phyloP scores from a whole-genome alignment of 345 rosid species.

The Gossypium bickii region DNA sequence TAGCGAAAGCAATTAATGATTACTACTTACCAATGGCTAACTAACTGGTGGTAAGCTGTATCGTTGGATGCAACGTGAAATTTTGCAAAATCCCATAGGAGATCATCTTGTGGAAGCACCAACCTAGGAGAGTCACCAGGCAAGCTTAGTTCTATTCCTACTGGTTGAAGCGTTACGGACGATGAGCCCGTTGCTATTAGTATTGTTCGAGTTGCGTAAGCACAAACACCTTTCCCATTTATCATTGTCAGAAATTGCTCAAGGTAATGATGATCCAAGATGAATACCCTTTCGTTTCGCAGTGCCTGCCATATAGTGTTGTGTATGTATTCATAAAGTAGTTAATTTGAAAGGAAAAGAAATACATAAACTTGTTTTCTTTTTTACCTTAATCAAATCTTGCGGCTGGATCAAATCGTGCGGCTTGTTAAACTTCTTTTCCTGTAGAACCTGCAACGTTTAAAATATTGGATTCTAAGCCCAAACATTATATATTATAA shows the following conservation, averaged over 20 bases:
- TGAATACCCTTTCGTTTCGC: constrained; percentile 30
- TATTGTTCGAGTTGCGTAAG: constrained; percentile 59
- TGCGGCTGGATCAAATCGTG: accelerated
- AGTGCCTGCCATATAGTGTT: no score
- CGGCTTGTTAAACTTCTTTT: no score
- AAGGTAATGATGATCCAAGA: constrained; percentile 63
- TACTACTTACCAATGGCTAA: constrained; percentile 53
- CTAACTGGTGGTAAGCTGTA: constrained; percentile 52
- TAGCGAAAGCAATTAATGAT: neutral
- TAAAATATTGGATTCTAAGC: no score
- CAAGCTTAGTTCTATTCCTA: constrained; percentile 52
- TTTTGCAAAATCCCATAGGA: constrained; percentile 51
- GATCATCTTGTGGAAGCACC: neutral
- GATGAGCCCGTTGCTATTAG: neutral
- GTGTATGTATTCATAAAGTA: no score
- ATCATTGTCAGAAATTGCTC: constrained; percentile 42
- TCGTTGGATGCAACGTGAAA: constrained; percentile 61
- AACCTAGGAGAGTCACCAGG: constrained; percentile 15
- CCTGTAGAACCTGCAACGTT: no score
- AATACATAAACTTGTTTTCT: no score
- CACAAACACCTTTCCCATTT: constrained; percentile 35
- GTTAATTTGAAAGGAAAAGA: no score
- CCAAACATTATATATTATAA: no score
- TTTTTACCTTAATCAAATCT: no score
- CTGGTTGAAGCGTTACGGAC: constrained; percentile 30